Conservation (phyloP, 768 basidiomycete genomes). For the Mycena olivaceomarginata region DNA sequence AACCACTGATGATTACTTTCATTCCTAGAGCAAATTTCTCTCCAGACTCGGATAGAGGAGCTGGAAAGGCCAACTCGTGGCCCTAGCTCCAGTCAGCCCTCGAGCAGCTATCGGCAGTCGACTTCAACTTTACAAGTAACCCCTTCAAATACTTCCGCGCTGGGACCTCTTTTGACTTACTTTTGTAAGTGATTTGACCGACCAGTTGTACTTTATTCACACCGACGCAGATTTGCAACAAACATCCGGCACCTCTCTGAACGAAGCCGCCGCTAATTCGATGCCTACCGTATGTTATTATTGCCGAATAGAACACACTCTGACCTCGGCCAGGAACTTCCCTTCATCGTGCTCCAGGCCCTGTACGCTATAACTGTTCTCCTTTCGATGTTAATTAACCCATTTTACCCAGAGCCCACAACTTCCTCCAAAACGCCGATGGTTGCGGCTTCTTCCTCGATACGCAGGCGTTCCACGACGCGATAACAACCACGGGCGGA, state of each 20-base stretch:
- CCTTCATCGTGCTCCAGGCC: constrained; percentile 38
- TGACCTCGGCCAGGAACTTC: constrained; percentile 29
- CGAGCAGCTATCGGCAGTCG: not conserved
- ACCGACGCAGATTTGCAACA: constrained; percentile 34
- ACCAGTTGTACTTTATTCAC: not conserved
- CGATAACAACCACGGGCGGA: constrained; percentile 35
- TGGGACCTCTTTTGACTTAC: constrained; percentile 33
- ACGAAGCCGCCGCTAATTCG: not conserved
- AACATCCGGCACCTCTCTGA: not conserved
- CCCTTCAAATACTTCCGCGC: constrained; percentile 7
- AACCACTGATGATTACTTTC: not conserved
- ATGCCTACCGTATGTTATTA: constrained; percentile 25
- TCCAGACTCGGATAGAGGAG: constrained; percentile 40
- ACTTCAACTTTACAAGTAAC: not conserved
- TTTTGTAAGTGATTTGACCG: constrained; percentile 24
- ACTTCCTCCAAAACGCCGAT: constrained; percentile 60
- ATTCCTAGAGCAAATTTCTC: constrained; percentile 38
- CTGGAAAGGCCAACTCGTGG: constrained; percentile 3
- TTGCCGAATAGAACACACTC: no score
- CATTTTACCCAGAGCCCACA: constrained; percentile 28
- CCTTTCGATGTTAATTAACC: not conserved
- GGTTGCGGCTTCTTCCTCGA: constrained; percentile 69
- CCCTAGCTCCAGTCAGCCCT: not conserved
- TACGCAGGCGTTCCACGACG: constrained; percentile 59
- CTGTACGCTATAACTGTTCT: constrained; percentile 5